Evolutionary conservation across 495 filamentous ascomycete species (phyloP), one percentile per base, ranked within the genome.

Genomic region (Apodospora peruviana): DNA sequence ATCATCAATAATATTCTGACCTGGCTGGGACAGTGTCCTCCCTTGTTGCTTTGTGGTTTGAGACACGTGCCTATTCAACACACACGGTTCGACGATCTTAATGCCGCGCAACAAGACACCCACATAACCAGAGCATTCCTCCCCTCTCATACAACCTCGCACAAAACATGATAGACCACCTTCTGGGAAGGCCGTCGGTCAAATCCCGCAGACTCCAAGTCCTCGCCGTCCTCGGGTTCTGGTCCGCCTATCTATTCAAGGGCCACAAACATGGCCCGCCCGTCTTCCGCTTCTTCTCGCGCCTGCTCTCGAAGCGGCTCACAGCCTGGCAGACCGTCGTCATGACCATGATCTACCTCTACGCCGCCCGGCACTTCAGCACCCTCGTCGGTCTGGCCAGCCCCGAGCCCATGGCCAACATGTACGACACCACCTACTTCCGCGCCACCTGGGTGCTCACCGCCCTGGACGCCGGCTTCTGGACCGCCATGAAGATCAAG

Each of bases 361-460:
- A 97, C 63, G 73, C 90, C 38, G 80, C 86, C 42, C 87, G 93
- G 35, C 97, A 97, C 65, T 91, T 98, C 48, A 88, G 85, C 56
- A 93, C 94, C 54, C 81, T 98, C 5, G 75, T 96, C 43, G 88
- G 88, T 11, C 82, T 98, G 29, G 93, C 95, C 58, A 87, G 84
- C 52, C 93, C 93, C 12, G 93, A 98, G 50, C 93, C 93, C 18
- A 74, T 98, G 55, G 86, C 90, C 43, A 95, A 96, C 62, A 84
- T 97, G 57, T 98, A 98, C 69, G 88, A 85, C 39, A 77, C 89
- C 39, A 83, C 87, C n/a, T 98, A 94, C 70, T 98, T 96, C 68
- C 84, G 94, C 40, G 94, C 93, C 59, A 97, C 93, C 72, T 97
- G 91, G 93, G 81, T 96, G 19, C 85, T 91, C 34, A 98, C 93